These are phyloP conservation scores for Ceratocystis eucalypticola DNA, from an alignment of 2,329 filamentous ascomycete species.

Conservation along the genomic window DNA sequence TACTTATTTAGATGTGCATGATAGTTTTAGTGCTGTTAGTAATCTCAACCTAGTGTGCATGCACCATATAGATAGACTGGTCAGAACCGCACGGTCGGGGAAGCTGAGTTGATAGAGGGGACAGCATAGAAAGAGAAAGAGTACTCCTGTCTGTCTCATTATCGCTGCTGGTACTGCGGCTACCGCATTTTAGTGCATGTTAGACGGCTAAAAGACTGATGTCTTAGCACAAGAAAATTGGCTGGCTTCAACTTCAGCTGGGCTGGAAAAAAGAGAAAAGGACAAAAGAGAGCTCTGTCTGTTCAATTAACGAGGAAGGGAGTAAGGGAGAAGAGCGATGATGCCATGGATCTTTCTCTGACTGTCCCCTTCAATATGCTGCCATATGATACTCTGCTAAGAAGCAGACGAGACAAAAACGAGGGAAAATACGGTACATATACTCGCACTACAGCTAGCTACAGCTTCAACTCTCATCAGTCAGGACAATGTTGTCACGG, in stretches of 20 bases:
- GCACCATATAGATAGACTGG: background rate
- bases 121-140: background rate
- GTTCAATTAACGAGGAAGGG: no score
- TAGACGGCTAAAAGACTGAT: background rate
- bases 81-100: background rate
- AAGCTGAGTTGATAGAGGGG: background rate
- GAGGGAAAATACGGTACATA: background rate
- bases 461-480: background rate
- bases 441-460: conserved; percentile 1
- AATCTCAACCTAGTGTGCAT: background rate
- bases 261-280: background rate
- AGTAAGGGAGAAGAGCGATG: background rate
- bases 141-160: background rate
- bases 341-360: no score
- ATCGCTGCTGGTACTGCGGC: background rate
- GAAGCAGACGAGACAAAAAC: background rate
- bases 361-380: no score
- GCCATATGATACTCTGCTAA: no score
- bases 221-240: background rate
- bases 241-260: background rate
- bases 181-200: background rate
- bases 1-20: no score
- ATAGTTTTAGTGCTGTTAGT: background rate
- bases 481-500: background rate
- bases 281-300: background rate